A percentile compares a stretch with the other conserved stretches of the same genome.
Evolutionary conservation across 2,329 filamentous ascomycete species (phyloP).

Genomic region (Alternaria solani): DNA sequence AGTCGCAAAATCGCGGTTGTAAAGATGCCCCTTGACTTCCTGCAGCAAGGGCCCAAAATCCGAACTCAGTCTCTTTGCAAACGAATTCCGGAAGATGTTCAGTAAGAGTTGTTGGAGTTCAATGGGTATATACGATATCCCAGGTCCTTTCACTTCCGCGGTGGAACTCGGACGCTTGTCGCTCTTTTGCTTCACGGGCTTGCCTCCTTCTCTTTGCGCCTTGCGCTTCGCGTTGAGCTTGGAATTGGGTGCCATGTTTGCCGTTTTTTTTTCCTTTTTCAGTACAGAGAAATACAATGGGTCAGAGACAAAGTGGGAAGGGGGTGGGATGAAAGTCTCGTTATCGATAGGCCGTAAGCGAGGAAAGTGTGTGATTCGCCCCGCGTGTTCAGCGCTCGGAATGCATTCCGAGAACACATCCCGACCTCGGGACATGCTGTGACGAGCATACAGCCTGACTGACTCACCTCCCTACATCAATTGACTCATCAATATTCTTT

Average conservation of each 20-base stretch:
- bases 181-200: slow-evolving; percentile 9
- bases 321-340: slow-evolving; percentile 13
- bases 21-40: slow-evolving; percentile 84
- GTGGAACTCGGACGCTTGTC: slow-evolving; percentile 1
- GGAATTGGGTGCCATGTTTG: slow-evolving; percentile 21
- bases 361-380: slow-evolving; percentile 1
- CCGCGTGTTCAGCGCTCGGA: slow-evolving; percentile 8
- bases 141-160: slow-evolving; percentile 11
- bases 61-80: slow-evolving; percentile 56
- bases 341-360: slow-evolving; percentile 22
- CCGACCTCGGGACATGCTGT: slow-evolving; percentile 6
- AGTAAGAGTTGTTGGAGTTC: slow-evolving; percentile 74
- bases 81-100: slow-evolving; percentile 74
- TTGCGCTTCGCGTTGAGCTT: slow-evolving; percentile 27
- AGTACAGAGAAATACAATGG: not conserved
- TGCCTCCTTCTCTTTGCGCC: slow-evolving; percentile 19
- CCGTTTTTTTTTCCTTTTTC: not conserved
- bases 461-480: not conserved
- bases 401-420: slow-evolving; percentile 15
- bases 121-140: slow-evolving; percentile 51
- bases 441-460: not conserved
- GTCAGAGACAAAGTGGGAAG: not conserved
- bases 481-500: not conserved
- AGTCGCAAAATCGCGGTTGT: slow-evolving; percentile 79
- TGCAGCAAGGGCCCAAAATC: slow-evolving; percentile 69